Conservation (phyloP, 1,284 basidiomycete species). For the Sphagnurus paluster region DNA sequence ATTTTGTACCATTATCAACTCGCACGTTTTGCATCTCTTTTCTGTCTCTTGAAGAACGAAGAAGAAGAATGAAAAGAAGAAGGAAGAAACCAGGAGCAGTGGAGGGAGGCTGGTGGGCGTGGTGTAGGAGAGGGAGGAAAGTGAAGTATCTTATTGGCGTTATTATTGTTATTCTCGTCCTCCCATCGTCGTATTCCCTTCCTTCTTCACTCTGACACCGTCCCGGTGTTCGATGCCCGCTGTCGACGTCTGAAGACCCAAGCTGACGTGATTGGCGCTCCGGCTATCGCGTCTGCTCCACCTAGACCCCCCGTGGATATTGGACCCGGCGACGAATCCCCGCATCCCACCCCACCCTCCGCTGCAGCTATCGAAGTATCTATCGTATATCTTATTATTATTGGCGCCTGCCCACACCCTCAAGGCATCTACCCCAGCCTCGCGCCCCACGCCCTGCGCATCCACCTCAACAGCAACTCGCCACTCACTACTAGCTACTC, state of each 20-base stretch:
- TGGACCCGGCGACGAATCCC: neutral
- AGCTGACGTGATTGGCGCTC: too few relatives aligned
- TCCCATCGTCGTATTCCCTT: neutral
- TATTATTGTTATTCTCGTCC: constrained; percentile 4
- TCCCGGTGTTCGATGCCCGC: neutral
- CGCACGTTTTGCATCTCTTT: too few relatives aligned
- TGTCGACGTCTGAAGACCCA: too few relatives aligned
- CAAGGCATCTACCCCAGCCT: neutral
- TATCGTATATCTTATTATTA: constrained; percentile 16
- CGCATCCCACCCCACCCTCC: neutral
- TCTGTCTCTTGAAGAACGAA: too few relatives aligned
- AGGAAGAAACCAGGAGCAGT: neutral
- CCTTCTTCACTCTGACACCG: neutral
- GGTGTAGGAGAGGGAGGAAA: neutral
- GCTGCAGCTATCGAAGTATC: constrained; percentile 1
- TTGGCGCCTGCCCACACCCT: neutral
- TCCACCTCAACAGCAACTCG: neutral
- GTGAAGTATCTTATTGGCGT: constrained; percentile 5
- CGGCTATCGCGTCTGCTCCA: neutral
- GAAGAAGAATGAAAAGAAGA: neutral
- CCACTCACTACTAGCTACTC: neutral
- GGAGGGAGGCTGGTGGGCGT: neutral
- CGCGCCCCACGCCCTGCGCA: neutral
- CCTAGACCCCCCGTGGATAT: neutral
- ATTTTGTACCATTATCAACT: constrained; percentile 7